These are phyloP conservation scores for Endocarpon pusillum DNA, from an alignment of 495 filamentous ascomycete species.

Conservation along the genomic window DNA sequence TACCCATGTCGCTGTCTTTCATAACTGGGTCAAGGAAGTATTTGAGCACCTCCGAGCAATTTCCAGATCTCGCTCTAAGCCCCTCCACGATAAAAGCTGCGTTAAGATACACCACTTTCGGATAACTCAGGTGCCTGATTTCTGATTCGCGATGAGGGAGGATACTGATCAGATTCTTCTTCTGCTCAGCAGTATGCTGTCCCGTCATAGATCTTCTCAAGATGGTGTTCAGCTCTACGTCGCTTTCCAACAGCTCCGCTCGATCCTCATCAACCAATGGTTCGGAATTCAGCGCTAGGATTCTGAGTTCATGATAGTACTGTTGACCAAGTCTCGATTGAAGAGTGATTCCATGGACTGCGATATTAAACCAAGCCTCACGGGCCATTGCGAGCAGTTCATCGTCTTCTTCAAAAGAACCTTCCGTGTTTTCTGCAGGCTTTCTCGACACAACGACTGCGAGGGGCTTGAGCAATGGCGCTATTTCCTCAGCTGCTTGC, in stretches of 20 bases:
- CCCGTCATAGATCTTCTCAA: constrained; percentile 64
- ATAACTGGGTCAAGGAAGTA: constrained; percentile 90
- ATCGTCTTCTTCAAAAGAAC: constrained; percentile 33
- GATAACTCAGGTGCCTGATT: constrained; percentile 64
- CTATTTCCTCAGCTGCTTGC: constrained; percentile 63
- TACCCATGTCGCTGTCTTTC: constrained; percentile 58
- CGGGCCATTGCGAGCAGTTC: constrained; percentile 53
- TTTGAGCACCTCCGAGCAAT: constrained; percentile 69
- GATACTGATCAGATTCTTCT: constrained; percentile 50
- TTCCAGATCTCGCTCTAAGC: constrained; percentile 62
- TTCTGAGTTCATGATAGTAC: constrained; percentile 52
- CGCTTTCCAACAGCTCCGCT: constrained; percentile 77
- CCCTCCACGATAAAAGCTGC: constrained; percentile 73
- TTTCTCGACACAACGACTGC: constrained; percentile 52
- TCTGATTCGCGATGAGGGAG: constrained; percentile 59
- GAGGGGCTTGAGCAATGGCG: constrained; percentile 64
- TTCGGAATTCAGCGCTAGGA: constrained; percentile 70
- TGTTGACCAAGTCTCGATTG: constrained; percentile 48
- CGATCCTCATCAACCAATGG: constrained; percentile 70
- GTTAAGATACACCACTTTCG: constrained; percentile 78
- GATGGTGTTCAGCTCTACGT: constrained; percentile 87
- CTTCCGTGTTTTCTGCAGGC: constrained; percentile 14
- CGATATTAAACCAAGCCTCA: constrained; percentile 95
- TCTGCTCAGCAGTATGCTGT: constrained; percentile 64
- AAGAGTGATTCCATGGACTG: constrained; percentile 76